Base-by-base conservation (phyloP, 352 stramenopile genomes). In the Achlya hypogyna region DNA sequence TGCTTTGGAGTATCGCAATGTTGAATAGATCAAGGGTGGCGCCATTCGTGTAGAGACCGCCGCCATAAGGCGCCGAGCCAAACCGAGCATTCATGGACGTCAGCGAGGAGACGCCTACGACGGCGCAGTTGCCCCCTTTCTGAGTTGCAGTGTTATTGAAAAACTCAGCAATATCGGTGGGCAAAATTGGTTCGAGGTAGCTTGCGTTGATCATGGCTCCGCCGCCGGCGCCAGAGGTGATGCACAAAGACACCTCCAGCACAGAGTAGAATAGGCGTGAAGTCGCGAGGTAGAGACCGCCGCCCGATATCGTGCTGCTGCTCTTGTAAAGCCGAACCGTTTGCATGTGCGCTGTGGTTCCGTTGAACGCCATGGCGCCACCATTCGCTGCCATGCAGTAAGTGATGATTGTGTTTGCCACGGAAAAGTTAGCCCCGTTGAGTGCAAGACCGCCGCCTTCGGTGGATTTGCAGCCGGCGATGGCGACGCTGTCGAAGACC, bases 291-390 rank as follows among this genome's bases (percentile, higher is more conserved):
- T 5, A 63, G 20, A 5, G 78, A 51, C 3, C 58, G n/a, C 58
- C 58, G 5, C 58, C 58, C 12, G 16, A 25, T 4, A 52, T 28
- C 16, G 4, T 27, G 23, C 28, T 42, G 22, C 5, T 25, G 34
- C 42, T 65, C 16, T 5, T 32, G 5, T 8, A n/a, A 4, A 65
- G 1, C 6, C 1, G 14, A 16, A 10, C 38, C 5, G 35, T 22
- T n/a, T 25, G 22, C 1, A 51, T 14, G 35, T 28, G 1, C 40
- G 12, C 69, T 77, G 18, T 58, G 20, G 4, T 63, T 31, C 8
- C 84, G 5, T 38, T 77, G 80, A 2, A 78, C 12, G 0, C 78
- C 81, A 0, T n/a, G n/a, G 78, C 81, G 6, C 81, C 81, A 52
- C 42, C 27, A 5, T 25, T 51, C 6, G 16, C 16, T 5, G 71